Conservation (phyloP, 2,329 filamentous ascomycete genomes). For the Alternaria dauci region DNA sequence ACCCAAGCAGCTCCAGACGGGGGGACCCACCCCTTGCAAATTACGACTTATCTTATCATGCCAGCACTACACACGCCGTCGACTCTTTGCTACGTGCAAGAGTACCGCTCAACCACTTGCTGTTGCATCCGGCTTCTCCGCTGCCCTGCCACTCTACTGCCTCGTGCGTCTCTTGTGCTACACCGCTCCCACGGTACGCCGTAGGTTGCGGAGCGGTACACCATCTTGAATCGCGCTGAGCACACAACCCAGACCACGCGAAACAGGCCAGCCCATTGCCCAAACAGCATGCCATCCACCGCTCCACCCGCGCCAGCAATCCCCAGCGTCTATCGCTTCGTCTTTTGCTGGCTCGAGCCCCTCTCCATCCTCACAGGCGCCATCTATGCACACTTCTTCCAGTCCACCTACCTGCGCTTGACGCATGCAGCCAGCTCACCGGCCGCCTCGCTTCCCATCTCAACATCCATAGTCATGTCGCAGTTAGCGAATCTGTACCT, state of each 20-base stretch:
- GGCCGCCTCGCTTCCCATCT: slow-evolving; percentile 60
- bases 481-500: slow-evolving; percentile 83
- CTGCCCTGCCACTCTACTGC: neutral
- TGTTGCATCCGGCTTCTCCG: slow-evolving; percentile 4
- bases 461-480: slow-evolving; percentile 72
- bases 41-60: slow-evolving; percentile 6
- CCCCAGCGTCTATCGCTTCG: slow-evolving; percentile 70
- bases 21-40: slow-evolving; percentile 9
- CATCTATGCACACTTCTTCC: slow-evolving; percentile 61
- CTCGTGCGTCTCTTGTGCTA: slow-evolving; percentile 3
- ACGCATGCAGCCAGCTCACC: slow-evolving; percentile 66
- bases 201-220: slow-evolving; percentile 1
- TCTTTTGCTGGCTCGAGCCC: slow-evolving; percentile 79
- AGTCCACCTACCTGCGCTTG: slow-evolving; percentile 67
- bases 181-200: slow-evolving; percentile 11
- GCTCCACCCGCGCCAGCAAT: slow-evolving; percentile 54
- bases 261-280: slow-evolving; percentile 13
- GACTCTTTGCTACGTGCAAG: neutral
- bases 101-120: slow-evolving; percentile 1
- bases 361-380: slow-evolving; percentile 63
- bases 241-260: slow-evolving; percentile 15
- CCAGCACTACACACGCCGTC: slow-evolving; percentile 4
- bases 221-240: slow-evolving; percentile 17
- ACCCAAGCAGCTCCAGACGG: slow-evolving; percentile 15
- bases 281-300: slow-evolving; percentile 26